Percentiles rank a stretch among this genome's conserved stretches.
These are phyloP conservation scores for Platanthera zijinensis DNA, from an alignment of 106 monocot genomes.

Conservation along the genomic window DNA sequence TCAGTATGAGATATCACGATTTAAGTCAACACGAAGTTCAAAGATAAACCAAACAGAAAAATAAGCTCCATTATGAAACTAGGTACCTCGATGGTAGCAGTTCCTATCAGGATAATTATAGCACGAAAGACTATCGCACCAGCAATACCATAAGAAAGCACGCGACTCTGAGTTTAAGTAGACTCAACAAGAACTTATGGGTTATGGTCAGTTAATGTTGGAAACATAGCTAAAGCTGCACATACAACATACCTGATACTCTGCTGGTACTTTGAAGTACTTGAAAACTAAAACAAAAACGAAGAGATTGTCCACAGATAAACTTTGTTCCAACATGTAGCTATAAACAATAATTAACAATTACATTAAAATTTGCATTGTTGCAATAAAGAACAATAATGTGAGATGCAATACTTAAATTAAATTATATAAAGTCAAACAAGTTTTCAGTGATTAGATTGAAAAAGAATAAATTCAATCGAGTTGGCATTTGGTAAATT, in stretches of 20 bases:
- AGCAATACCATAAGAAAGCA: slow-evolving; percentile 96
- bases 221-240: background rate
- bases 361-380: background rate
- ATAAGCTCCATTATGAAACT: background rate
- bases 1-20: slow-evolving; percentile 12
- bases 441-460: background rate
- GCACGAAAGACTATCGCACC: slow-evolving; percentile 94
- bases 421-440: background rate
- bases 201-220: background rate
- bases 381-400: background rate
- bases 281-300: slow-evolving; percentile 85
- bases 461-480: background rate
- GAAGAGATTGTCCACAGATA: slow-evolving; percentile 93
- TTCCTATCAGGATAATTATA: slow-evolving; percentile 81
- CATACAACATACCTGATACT: slow-evolving; percentile 48
- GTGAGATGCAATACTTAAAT: background rate
- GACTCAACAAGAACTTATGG: background rate
- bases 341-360: slow-evolving; percentile 25
- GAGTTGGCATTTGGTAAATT: no score
- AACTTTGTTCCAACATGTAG: slow-evolving; percentile 76
- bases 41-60: background rate
- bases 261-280: slow-evolving; percentile 80
- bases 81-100: slow-evolving; percentile 77
- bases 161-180: slow-evolving; percentile 42
- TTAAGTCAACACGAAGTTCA: background rate